Percentiles rank a stretch among this genome's conserved stretches.
These are phyloP conservation scores for Sparassis latifolia DNA, from an alignment of 1,284 basidiomycete species.

Conservation along the genomic window DNA sequence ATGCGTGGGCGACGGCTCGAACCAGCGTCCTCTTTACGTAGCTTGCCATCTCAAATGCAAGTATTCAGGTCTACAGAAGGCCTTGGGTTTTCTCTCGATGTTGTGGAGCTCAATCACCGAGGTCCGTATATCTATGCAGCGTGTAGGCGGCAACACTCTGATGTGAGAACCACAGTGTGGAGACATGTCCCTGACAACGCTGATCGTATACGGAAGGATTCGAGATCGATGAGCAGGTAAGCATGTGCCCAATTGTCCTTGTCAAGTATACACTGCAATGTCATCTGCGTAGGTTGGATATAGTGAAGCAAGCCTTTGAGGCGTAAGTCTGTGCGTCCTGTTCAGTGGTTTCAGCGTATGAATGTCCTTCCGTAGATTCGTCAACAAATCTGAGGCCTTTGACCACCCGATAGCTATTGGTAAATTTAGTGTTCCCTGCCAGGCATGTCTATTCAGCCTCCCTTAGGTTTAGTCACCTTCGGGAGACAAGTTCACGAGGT, in stretches of 20 bases:
- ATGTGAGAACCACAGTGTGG: background rate
- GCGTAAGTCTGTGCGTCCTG: constrained; percentile 1
- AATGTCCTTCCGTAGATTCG: background rate
- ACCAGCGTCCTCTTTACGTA: background rate
- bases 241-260: background rate
- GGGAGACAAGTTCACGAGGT: constrained; percentile 5
- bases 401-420: constrained; percentile 7
- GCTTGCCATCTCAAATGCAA: background rate
- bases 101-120: background rate
- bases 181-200: background rate
- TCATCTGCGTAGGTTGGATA: constrained; percentile 2
- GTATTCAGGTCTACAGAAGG: background rate
- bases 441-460: too few species aligned
- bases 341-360: too few species aligned
- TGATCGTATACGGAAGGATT: background rate
- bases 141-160: too few species aligned
- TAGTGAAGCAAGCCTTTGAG: constrained; percentile 10
- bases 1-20: background rate
- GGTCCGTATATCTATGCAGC: background rate
- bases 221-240: constrained; percentile 6
- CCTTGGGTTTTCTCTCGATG: background rate
- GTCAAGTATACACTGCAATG: too few species aligned
- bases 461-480: constrained; percentile 6
- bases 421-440: background rate
- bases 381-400: constrained; percentile 9